Percentiles rank a stretch among this genome's conserved stretches.
Evolutionary conservation across 1,139 yeast genomes (phyloP).

Genomic region (Protomyces gravidus): DNA sequence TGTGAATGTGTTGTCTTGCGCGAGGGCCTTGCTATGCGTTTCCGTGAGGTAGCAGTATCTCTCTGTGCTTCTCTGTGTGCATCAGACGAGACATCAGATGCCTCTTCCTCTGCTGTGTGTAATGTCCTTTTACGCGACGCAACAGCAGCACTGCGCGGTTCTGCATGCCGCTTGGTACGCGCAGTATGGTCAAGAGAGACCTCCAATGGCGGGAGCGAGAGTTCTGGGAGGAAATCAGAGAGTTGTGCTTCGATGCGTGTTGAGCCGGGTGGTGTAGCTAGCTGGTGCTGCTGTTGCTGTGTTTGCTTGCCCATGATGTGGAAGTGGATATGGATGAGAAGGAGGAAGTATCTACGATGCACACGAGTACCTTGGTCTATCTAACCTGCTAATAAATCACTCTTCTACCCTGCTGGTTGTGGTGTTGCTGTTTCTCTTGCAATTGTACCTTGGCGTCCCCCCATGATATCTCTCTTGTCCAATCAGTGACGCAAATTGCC

Average conservation of each 20-base stretch:
- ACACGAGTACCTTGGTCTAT: no score
- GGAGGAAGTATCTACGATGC: no score
- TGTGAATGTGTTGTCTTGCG: constrained; percentile 65
- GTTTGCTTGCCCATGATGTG: constrained; percentile 3
- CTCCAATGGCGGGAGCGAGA: constrained; percentile 7
- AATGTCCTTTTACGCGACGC: background rate
- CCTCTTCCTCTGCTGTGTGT: background rate
- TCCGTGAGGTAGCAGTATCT: background rate
- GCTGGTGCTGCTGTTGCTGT: constrained; percentile 2
- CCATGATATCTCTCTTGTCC: no score
- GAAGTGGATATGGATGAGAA: no score
- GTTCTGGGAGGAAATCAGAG: constrained; percentile 17
- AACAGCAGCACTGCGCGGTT: background rate
- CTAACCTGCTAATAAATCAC: no score
- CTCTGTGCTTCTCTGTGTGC: background rate
- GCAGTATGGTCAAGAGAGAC: background rate
- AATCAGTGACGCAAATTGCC: no score
- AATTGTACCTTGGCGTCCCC: no score
- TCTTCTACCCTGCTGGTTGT: no score
- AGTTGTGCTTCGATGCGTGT: constrained; percentile 2
- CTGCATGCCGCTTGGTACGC: background rate
- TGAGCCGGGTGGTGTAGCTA: constrained; percentile 22
- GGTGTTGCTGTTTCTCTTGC: no score
- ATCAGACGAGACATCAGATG: background rate
- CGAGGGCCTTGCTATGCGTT: constrained; percentile 29